Evolutionary conservation across 176 grass and related monocot species (phyloP).

Genomic region (Bothriochloa decipiens): DNA sequence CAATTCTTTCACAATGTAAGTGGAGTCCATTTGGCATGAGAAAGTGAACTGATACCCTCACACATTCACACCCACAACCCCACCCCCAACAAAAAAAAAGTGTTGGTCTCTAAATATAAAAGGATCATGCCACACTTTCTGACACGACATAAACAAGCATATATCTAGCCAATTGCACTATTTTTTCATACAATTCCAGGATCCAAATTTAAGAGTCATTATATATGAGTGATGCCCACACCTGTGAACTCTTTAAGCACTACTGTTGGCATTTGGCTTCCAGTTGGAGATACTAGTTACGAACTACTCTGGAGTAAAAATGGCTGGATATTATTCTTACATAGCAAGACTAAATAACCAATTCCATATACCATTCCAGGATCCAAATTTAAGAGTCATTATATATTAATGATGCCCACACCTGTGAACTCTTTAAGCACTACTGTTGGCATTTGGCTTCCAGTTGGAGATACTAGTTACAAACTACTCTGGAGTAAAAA

Average conservation of each 20-base stretch:
- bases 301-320: not conserved
- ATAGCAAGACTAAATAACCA: not conserved
- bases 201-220: too few species aligned
- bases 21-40: not conserved
- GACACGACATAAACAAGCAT: not conserved
- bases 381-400: too few species aligned
- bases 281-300: not conserved
- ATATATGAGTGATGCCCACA: too few species aligned
- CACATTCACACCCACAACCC: too few species aligned
- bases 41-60: not conserved
- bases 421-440: too few species aligned
- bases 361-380: not conserved
- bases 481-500: not conserved
- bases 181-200: not conserved
- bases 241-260: too few species aligned
- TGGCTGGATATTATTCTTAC: not conserved
- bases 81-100: not conserved
- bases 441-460: too few species aligned
- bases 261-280: too few species aligned
- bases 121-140: not conserved
- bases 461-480: not conserved
- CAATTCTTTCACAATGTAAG: not conserved
- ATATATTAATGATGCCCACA: too few species aligned
- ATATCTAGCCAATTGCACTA: not conserved
- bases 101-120: not conserved